Evolutionary conservation across 805 yeast genomes (phyloP).

Genomic region (Clavispora phyllophila): DNA sequence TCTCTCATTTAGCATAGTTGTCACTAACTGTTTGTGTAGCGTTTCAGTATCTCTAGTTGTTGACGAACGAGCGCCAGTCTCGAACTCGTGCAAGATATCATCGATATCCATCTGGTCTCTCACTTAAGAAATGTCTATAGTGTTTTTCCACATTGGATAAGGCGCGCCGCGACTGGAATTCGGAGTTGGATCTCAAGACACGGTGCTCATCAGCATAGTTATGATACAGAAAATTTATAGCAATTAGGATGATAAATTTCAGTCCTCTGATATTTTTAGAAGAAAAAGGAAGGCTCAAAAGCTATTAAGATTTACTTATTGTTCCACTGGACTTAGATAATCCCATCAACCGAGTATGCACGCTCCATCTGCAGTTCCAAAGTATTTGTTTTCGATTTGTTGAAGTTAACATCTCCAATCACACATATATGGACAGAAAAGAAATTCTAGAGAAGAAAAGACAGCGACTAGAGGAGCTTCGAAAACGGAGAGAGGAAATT

Average conservation of each 20-base stretch:
- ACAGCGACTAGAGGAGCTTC: constrained; percentile 27
- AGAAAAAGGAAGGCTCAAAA: no score
- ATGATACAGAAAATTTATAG: background rate
- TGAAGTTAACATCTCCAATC: background rate
- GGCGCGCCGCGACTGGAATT: background rate
- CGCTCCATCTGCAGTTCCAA: background rate
- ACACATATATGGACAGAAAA: constrained; percentile 30
- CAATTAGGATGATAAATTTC: no score
- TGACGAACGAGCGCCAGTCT: constrained; percentile 21
- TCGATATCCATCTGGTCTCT: constrained; percentile 48
- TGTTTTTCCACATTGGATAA: background rate
- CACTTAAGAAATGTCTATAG: background rate
- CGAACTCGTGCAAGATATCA: constrained; percentile 66
- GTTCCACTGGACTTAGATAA: no score
- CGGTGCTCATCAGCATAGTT: background rate
- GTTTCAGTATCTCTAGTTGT: background rate
- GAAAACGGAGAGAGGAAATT: constrained; percentile 18
- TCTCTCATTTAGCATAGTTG: constrained; percentile 79
- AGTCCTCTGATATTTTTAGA: no score
- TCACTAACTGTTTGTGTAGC: constrained; percentile 42
- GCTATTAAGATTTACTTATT: no score
- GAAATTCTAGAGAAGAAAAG: constrained; percentile 36
- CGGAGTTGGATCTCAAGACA: background rate
- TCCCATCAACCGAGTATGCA: background rate
- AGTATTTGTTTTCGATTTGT: background rate